phyloP scores from a whole-genome alignment of 179 eudicot species.

The Silene coronaria region DNA sequence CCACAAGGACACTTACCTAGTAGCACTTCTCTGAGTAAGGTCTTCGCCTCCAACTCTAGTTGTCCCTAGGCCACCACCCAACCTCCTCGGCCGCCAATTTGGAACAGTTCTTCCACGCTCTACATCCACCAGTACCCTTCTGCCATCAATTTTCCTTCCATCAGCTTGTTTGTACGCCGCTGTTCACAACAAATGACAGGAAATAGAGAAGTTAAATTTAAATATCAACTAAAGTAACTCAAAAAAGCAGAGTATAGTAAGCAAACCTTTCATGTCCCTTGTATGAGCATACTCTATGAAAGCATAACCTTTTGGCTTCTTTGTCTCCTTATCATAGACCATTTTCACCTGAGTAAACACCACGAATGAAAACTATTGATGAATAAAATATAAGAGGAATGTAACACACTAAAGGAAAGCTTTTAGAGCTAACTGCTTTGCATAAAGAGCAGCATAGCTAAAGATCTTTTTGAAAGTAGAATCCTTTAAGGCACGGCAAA shows the following conservation, averaged over 20 bases:
- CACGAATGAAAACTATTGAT: constrained; percentile 1
- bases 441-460: constrained; percentile 21
- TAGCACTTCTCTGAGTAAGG: constrained; percentile 41
- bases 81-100: constrained; percentile 95
- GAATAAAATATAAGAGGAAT: constrained; percentile 6
- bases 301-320: constrained; percentile 92
- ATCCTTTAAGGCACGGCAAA: constrained; percentile 91
- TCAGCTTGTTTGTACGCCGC: constrained; percentile 98
- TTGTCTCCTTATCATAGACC: constrained; percentile 63
- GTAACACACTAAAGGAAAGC: neutral
- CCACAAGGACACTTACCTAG: constrained; percentile 42
- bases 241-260: neutral
- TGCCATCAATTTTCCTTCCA: constrained; percentile 87
- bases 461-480: constrained; percentile 23
- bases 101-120: constrained; percentile 99
- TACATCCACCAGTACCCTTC: constrained; percentile 97
- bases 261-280: constrained; percentile 89
- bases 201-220: neutral
- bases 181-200: constrained; percentile 22
- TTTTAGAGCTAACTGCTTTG: neutral
- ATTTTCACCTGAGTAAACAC: constrained; percentile 59
- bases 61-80: constrained; percentile 98
- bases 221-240: neutral
- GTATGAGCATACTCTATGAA: constrained; percentile 90
- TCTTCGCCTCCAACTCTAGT: constrained; percentile 88